Evolutionary conservation across 345 rosid genomes (phyloP), one percentile per base, ranked within the genome.

Genomic region (Eutrema yunnanense): DNA sequence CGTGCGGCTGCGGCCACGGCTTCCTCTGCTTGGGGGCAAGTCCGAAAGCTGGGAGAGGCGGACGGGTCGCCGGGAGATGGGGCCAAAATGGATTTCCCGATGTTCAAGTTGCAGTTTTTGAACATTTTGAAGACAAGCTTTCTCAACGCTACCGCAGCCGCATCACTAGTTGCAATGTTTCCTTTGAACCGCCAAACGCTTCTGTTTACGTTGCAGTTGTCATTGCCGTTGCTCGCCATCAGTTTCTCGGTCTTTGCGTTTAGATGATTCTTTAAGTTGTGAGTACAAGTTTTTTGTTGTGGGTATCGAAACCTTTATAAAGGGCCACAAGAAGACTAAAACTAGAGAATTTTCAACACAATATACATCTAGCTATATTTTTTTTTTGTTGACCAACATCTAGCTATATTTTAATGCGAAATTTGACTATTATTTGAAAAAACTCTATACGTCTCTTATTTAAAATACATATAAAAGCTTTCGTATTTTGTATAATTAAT

Each of bases 31-130:
- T 14, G 71, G 0, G 66, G 48, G 4, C 79, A 8, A 6, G 90
- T 84, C 4, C 77, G 67, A 37, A 87, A 87, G 81, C 74, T 58
- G 0, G 88, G 80, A 44, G 81, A 82, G n/a, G 44, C 60, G 3
- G 90, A 80, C 11, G 92, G 86, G 36, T 89, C 87, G 14, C 96
- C 92, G 2, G 81, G 85, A 61, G 73, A 85, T 2, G 86, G 80
- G 11, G 81, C 83, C 29, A 87, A 30, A 27, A 74, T 60, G 1
- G 74, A 4, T 40, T 82, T 69, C 2, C 60, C 11, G 32, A 78
- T 9, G 12, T 40, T 40, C 9, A 40, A 40, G 43, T 40, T 40
- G 43, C 43, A 40, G 43, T 40, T 40, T 9, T 6, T 40, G 38
- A 51, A 26, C 11, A 87, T 33, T 36, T 13, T 11, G 48, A n/a